phyloP scores from a whole-genome alignment of 345 rosid genomes.

The Gossypium turneri region DNA sequence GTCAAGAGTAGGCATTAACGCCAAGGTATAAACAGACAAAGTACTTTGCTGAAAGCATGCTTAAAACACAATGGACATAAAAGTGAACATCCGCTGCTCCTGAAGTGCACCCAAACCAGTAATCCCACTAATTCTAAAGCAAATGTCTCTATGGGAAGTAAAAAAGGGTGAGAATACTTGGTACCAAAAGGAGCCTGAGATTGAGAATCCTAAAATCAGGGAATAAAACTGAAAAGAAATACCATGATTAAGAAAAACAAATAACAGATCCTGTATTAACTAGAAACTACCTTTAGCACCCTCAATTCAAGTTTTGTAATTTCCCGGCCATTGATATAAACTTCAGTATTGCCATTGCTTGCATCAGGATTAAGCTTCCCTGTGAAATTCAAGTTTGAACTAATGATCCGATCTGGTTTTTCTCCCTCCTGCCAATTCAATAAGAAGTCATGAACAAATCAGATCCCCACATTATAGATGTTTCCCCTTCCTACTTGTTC shows the following conservation, averaged over 20 bases:
- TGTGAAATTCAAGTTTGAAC: slow-evolving; percentile 81
- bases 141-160: not conserved
- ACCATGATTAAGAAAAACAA: not conserved
- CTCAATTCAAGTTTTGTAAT: slow-evolving; percentile 82
- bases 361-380: slow-evolving; percentile 76
- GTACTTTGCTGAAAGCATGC: not conserved
- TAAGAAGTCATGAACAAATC: slow-evolving; percentile 6
- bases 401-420: slow-evolving; percentile 74
- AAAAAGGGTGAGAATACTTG: not conserved
- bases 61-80: not conserved
- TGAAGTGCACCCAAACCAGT: not conserved
- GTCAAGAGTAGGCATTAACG: not conserved
- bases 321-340: slow-evolving; percentile 87
- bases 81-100: not conserved
- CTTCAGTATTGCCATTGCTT: slow-evolving; percentile 87
- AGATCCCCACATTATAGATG: not conserved
- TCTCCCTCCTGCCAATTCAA: slow-evolving; percentile 79
- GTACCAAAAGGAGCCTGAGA: not conserved
- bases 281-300: slow-evolving; percentile 56
- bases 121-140: not conserved
- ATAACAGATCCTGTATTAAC: not conserved
- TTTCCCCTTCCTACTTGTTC: not conserved
- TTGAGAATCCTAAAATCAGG: not conserved
- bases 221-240: not conserved
- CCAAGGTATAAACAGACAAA: not conserved